Evolutionary conservation across 495 filamentous ascomycete species (phyloP).

Genomic region (Penicillium coprophilum): DNA sequence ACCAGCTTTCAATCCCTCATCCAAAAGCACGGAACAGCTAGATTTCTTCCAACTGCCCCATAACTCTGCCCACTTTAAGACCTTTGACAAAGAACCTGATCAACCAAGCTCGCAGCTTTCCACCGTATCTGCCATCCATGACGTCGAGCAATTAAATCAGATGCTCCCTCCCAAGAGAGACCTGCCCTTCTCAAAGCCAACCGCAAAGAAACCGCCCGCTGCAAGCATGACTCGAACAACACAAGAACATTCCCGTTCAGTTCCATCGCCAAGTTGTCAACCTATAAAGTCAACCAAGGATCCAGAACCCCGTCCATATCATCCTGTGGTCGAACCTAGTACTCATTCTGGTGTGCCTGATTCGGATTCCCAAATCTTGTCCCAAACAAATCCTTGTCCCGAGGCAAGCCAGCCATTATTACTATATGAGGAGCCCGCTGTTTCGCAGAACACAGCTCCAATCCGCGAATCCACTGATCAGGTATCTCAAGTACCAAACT

Average conservation of each 20-base stretch:
- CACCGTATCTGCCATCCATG: constrained; percentile 23
- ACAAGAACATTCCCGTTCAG: neutral
- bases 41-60: neutral
- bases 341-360: neutral
- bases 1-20: neutral
- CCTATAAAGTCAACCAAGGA: neutral
- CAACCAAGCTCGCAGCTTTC: constrained; percentile 18
- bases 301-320: neutral
- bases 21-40: neutral
- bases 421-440: neutral
- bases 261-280: neutral
- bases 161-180: constrained; percentile 48
- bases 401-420: neutral
- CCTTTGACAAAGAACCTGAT: neutral
- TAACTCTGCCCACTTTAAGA: neutral
- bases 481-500: neutral
- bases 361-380: neutral
- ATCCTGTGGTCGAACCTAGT: neutral
- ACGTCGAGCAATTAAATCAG: constrained; percentile 32
- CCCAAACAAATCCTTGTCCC: neutral
- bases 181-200: constrained; percentile 41
- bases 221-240: neutral
- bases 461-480: neutral
- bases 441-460: neutral
- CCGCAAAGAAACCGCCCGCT: constrained; percentile 18